Evolutionary conservation across 1,284 basidiomycete species (phyloP).

Genomic region (Ganoderma leucocontextum): DNA sequence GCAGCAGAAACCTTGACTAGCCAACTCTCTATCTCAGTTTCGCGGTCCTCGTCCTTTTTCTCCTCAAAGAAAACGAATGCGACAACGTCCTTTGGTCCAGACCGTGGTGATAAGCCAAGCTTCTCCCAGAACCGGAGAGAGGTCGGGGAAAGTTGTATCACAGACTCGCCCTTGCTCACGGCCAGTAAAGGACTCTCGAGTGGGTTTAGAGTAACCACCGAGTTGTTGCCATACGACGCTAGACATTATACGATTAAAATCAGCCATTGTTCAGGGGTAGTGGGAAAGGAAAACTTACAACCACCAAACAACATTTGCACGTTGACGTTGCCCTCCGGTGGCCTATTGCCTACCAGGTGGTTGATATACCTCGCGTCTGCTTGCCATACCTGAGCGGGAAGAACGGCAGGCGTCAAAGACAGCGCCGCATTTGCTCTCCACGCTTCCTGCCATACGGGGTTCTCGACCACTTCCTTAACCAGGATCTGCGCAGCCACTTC

Average conservation of each 20-base stretch:
- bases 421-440: conserved; percentile 59
- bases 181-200: conserved; percentile 66
- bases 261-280: neutral
- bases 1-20: conserved; percentile 55
- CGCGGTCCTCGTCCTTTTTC: conserved; percentile 56
- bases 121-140: conserved; percentile 86
- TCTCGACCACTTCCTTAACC: conserved; percentile 73
- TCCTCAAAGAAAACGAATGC: conserved; percentile 80
- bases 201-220: conserved; percentile 39
- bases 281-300: conserved; percentile 40
- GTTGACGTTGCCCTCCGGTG: conserved; percentile 37
- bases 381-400: conserved; percentile 56
- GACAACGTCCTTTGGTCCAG: conserved; percentile 73
- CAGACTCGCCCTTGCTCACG: conserved; percentile 66
- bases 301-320: conserved; percentile 48
- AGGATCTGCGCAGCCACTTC: conserved; percentile 69
- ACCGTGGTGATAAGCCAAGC: conserved; percentile 73
- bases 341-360: conserved; percentile 42
- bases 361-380: conserved; percentile 53
- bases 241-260: neutral
- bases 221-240: conserved; percentile 3
- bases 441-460: conserved; percentile 68
- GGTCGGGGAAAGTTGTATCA: conserved; percentile 70
- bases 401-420: conserved; percentile 32
- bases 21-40: conserved; percentile 62